Conservation (phyloP, 2,329 filamentous ascomycete species). For the Alternaria triticimaculans region DNA sequence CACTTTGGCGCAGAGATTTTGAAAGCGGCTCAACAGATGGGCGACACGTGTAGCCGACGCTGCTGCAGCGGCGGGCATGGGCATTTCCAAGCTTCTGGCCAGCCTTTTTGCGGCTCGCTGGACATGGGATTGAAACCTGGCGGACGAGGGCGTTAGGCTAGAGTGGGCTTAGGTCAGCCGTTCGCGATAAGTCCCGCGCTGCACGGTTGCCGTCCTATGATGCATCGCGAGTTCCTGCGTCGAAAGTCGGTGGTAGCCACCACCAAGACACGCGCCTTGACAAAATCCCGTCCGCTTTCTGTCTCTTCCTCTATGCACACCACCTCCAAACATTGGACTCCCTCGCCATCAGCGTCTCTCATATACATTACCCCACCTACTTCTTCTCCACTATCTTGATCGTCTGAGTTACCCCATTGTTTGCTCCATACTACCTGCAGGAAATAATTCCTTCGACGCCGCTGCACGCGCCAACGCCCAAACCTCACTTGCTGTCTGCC, state of each 20-base stretch:
- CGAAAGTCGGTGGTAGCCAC: conserved; percentile 29
- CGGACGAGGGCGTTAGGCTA: conserved; percentile 17
- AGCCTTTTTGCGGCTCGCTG: conserved; percentile 13
- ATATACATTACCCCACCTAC: conserved; percentile 5
- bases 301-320: conserved; percentile 14
- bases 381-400: conserved; percentile 18
- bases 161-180: conserved; percentile 12
- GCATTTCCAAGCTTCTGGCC: conserved; percentile 9
- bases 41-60: conserved; percentile 1
- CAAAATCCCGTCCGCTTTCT: conserved; percentile 20
- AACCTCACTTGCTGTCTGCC: conserved; percentile 14
- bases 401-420: conserved; percentile 26
- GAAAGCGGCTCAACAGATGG: conserved; percentile 4
- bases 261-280: conserved; percentile 25
- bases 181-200: conserved; percentile 33
- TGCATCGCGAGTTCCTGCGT: conserved; percentile 44
- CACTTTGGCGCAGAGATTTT: conserved; percentile 23
- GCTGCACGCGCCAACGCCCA: conserved; percentile 26
- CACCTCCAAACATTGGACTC: conserved; percentile 10
- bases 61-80: neutral
- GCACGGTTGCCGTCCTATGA: conserved; percentile 34
- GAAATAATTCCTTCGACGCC: conserved; percentile 30
- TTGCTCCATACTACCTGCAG: conserved; percentile 25
- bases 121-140: conserved; percentile 21
- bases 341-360: conserved; percentile 8